Percentiles rank a stretch among this genome's conserved stretches.
Evolutionary conservation across 2,329 filamentous ascomycete species (phyloP).

Genomic region (Claviceps purpurea): DNA sequence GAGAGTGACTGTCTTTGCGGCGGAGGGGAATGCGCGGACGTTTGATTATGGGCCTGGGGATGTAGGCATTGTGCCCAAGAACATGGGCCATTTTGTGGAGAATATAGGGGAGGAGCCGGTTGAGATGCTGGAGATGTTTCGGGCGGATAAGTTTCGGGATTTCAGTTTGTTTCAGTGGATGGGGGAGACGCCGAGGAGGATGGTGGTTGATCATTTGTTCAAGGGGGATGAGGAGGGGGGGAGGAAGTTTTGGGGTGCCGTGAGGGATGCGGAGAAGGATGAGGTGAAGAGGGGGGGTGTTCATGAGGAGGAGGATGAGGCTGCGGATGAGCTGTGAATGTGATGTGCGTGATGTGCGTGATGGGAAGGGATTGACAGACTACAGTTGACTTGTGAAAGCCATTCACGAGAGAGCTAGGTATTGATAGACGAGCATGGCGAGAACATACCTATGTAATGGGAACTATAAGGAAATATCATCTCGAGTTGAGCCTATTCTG

Average conservation of each 20-base stretch:
- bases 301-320: too few relatives aligned
- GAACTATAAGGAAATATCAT: too few relatives aligned
- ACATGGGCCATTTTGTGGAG: slow-evolving; percentile 73
- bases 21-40: slow-evolving; percentile 54
- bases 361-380: too few relatives aligned
- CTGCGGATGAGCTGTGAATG: too few relatives aligned
- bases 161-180: slow-evolving; percentile 66
- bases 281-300: slow-evolving; percentile 21
- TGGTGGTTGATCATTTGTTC: slow-evolving; percentile 56
- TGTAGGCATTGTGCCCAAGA: slow-evolving; percentile 62
- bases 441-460: too few relatives aligned
- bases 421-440: too few relatives aligned
- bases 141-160: slow-evolving; percentile 56
- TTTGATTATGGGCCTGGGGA: slow-evolving; percentile 67
- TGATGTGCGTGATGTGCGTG: too few relatives aligned
- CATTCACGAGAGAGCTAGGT: too few relatives aligned
- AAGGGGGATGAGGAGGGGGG: slow-evolving; percentile 45
- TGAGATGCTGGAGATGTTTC: slow-evolving; percentile 65
- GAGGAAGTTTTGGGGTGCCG: slow-evolving; percentile 46
- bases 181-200: slow-evolving; percentile 53
- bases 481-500: too few relatives aligned
- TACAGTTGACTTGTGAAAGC: too few relatives aligned
- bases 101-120: slow-evolving; percentile 66
- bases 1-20: slow-evolving; percentile 60
- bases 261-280: slow-evolving; percentile 49